These are phyloP conservation scores for Phalaenopsis aphrodite DNA, from an alignment of 106 monocot genomes.

Conservation along the genomic window DNA sequence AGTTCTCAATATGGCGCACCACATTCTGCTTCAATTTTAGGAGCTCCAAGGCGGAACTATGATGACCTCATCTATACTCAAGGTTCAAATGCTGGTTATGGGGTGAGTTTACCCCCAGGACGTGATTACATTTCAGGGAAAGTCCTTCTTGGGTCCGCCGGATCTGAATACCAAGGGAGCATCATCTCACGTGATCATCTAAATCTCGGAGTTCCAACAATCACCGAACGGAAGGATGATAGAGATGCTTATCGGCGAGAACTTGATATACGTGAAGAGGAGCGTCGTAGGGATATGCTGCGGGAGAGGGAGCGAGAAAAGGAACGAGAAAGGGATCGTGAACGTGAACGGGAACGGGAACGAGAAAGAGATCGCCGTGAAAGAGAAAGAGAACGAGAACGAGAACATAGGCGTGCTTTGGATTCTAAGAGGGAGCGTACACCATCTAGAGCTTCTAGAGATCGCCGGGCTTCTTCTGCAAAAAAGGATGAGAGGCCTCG, in stretches of 20 bases:
- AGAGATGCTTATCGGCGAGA: constrained; percentile 55
- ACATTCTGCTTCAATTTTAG: constrained; percentile 57
- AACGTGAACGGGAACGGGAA: constrained; percentile 36
- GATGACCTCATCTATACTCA: constrained; percentile 57
- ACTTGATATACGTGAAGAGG: constrained; percentile 69
- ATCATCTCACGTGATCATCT: constrained; percentile 50
- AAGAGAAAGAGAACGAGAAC: constrained; percentile 48
- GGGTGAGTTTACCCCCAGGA: constrained; percentile 73
- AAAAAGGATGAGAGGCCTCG: constrained; percentile 43
- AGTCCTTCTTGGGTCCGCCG: constrained; percentile 44
- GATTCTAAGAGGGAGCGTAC: constrained; percentile 54
- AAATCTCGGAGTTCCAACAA: constrained; percentile 35
- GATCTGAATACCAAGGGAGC: constrained; percentile 48
- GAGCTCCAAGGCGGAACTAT: constrained; percentile 63
- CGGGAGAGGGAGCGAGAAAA: constrained; percentile 66
- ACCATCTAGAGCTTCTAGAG: constrained; percentile 51
- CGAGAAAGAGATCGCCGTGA: constrained; percentile 53
- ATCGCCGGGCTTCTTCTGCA: constrained; percentile 62
- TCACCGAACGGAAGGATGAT: constrained; percentile 59
- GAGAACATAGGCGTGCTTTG: constrained; percentile 40
- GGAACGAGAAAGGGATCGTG: constrained; percentile 24
- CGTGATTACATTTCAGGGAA: constrained; percentile 78
- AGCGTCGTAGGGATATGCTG: constrained; percentile 59
- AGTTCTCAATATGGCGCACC: constrained; percentile 52
- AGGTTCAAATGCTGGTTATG: constrained; percentile 50